Base-by-base conservation (phyloP, 2,329 filamentous ascomycete genomes). In the Alternaria sp. region DNA sequence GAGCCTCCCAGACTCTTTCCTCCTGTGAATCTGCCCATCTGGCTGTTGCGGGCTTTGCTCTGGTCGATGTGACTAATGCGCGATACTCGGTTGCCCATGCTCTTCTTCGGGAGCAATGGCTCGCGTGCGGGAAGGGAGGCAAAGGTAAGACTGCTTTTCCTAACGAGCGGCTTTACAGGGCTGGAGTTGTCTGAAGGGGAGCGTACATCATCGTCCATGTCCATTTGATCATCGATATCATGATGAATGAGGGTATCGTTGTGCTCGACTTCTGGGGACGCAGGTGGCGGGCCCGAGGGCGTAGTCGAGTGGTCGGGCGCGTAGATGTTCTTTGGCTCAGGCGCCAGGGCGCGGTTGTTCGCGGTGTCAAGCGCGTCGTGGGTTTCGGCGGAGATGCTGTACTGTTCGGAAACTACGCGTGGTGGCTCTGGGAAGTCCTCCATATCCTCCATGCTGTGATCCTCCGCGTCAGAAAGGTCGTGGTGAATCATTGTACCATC, bases 121-220 rank as follows among this genome's bases (percentile, higher is more conserved):
- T 98, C 95, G 65, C 96, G 88, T 3, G 95, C 94, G 28, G 96
- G 96, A 12, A 99, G 85, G 17, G 96, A 93, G 40, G 96, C 93
- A 81, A 99, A 98, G 62, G 92, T 97, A 64, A 99, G 86, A 77
- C 95, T 98, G 81, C 94, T 97, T 84, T 98, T 98, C 64, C 95
- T 90, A 69, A 96, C 87, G 28, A 92, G 84, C 2, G 91, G 91
- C 69, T 92, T 87, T 52, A 91, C 88, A 0, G 92, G 92, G 70
- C 91, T 94, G 0, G 91, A 93, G 1, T 83, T 86, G 51, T 92
- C 90, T 3, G 90, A 92, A 15, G 87, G 86, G 4, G 89, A 91
- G 64, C 85, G 83, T 21, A 81, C 81, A 64, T 87, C 87, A 59
- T 87, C 87, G 43, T 87, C 85, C 50, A 77, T 70, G 15, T 81